phyloP scores from a whole-genome alignment of 192 early-diverging fungal genomes.

The Rhizophagus sp. region DNA sequence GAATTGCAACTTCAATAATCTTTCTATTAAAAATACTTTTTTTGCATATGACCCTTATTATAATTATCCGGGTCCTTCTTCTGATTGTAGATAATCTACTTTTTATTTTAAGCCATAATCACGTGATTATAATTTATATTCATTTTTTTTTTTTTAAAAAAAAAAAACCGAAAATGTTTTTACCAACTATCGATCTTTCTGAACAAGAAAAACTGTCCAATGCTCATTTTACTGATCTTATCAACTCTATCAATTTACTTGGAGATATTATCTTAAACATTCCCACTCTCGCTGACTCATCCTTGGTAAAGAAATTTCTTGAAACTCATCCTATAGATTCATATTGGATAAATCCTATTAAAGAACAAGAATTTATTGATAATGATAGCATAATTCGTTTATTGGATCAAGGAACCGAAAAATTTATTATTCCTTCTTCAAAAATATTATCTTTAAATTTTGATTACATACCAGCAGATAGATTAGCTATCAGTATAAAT shows the following conservation, averaged over 20 bases:
- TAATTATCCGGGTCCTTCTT: no score
- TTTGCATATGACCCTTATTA: no score
- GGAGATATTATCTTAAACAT: constrained; percentile 14
- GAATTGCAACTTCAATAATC: constrained; percentile 59
- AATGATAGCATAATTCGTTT: constrained; percentile 2
- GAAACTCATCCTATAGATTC: constrained; percentile 3
- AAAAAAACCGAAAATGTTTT: neutral
- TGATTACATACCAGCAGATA: constrained; percentile 21
- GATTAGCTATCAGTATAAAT: constrained; percentile 17
- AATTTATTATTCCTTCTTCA: constrained; percentile 20
- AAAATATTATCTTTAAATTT: neutral
- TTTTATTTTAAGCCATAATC: no score
- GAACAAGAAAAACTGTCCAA: neutral
- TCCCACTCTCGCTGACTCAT: neutral
- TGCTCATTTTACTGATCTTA: neutral
- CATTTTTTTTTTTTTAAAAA: neutral
- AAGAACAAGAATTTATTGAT: neutral
- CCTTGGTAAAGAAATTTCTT: constrained; percentile 1
- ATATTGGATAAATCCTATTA: constrained; percentile 14
- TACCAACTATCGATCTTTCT: constrained; percentile 8
- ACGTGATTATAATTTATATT: no score
- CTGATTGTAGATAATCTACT: no score
- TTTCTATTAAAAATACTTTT: no score
- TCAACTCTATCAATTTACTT: constrained; percentile 3
- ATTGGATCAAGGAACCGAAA: constrained; percentile 24